Conservation (phyloP, 257 asterid genomes). For the Petunia secreta region DNA sequence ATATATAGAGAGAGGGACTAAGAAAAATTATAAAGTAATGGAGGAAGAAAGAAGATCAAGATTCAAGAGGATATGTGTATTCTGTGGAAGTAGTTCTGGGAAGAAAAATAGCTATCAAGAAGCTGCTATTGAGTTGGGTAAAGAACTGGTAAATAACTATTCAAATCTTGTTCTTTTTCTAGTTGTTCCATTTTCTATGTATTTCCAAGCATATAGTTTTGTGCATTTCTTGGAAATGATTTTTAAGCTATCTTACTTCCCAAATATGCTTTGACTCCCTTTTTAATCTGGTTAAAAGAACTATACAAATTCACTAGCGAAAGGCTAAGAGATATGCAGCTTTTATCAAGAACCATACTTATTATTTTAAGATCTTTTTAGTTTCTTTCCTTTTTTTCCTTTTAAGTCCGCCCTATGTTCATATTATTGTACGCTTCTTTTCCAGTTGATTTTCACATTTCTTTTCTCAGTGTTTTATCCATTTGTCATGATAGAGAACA, state of each 20-base stretch:
- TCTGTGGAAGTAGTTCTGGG: constrained; percentile 90
- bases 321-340: too few species aligned
- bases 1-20: constrained; percentile 22
- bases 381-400: background rate
- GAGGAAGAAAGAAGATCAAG: constrained; percentile 57
- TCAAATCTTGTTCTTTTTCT: too few species aligned
- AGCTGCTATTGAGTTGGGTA: constrained; percentile 84
- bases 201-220: background rate
- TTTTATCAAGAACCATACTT: too few species aligned
- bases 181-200: background rate
- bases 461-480: background rate
- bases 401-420: background rate
- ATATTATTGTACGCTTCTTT: background rate
- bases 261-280: too few species aligned
- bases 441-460: background rate
- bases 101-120: constrained; percentile 78
- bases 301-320: too few species aligned
- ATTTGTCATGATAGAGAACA: too few species aligned
- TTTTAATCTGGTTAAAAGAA: too few species aligned
- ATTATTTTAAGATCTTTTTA: too few species aligned
- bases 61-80: constrained; percentile 80
- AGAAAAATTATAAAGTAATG: constrained; percentile 38
- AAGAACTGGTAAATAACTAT: constrained; percentile 59
- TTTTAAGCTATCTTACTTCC: background rate
- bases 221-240: background rate